phyloP scores from a whole-genome alignment of 345 rosid species.

The Theobroma cacao region DNA sequence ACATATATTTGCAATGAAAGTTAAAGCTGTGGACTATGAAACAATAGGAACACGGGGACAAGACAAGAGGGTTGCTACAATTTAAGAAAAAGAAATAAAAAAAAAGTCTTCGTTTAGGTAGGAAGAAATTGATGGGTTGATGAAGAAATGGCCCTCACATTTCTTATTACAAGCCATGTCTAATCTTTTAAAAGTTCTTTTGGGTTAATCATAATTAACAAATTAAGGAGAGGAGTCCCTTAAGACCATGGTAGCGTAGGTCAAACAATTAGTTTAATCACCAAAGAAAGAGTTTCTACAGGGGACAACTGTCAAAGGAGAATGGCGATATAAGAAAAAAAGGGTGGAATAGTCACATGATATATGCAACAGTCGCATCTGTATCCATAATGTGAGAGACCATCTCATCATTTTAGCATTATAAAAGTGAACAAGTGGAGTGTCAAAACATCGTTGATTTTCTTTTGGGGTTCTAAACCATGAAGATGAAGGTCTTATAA shows the following conservation, averaged over 20 bases:
- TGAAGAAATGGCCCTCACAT: constrained; percentile 29
- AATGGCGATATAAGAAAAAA: background rate
- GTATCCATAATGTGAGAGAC: constrained; percentile 22
- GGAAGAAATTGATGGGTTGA: constrained; percentile 41
- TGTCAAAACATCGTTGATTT: constrained; percentile 14
- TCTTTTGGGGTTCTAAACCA: background rate
- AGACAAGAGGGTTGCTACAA: constrained; percentile 15
- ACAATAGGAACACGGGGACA: constrained; percentile 25
- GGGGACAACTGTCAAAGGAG: constrained; percentile 36
- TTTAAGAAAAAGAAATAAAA: constrained; percentile 27
- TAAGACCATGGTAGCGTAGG: constrained; percentile 7
- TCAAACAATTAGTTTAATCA: constrained; percentile 43
- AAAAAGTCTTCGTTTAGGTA: constrained; percentile 61
- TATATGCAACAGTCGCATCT: constrained; percentile 37
- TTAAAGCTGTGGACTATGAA: constrained; percentile 15
- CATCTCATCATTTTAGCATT: constrained; percentile 2
- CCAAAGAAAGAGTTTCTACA: constrained; percentile 13
- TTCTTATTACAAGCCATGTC: background rate
- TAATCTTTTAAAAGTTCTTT: background rate
- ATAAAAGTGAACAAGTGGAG: constrained; percentile 17
- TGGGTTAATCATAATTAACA: background rate
- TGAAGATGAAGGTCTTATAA: background rate
- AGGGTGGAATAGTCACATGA: constrained; percentile 32
- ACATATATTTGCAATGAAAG: constrained; percentile 11
- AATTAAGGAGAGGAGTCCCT: constrained; percentile 9